Evolutionary conservation across 495 filamentous ascomycete genomes (phyloP), one percentile per base, ranked within the genome.

Genomic region (Friedmanniomyces simplex): DNA sequence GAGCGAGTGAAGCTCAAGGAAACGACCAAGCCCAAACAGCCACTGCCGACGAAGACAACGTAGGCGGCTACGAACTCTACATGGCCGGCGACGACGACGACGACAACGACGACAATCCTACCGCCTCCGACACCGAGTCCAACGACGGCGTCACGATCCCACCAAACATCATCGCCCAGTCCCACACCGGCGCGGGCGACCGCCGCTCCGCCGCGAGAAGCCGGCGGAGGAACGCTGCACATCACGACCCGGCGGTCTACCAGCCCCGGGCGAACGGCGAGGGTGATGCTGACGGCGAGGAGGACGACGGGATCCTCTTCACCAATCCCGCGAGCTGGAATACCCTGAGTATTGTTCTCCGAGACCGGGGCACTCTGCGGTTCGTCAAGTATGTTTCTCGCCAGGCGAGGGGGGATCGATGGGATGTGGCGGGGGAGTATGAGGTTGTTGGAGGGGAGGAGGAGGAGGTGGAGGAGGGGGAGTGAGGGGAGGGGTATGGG

Each of bases 301-400:
- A 91, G 41, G 91, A 96, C 54, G 91, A 95, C 65, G 89, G 88
- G 21, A 86, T 96, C 54, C 77, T 97, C 13, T 95, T 97, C 74
- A 88, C 83, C 67, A 88, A 87, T 68, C 84, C 88, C 0, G 86
- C 90, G 0, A 75, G 82, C 11, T 98, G 91, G 91, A 96, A 96
- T 70, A 84, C 82, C 42, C 76, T 97, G 69, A 86, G 81, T 62
- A 79, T 99, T 46, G 94, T 97, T 14, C 73, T 99, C 46, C 80
- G 94, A 47, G 93, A 99, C 67, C 80, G 78, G 51, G 90, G 88
- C 8, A 84, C 86, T 8, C 77, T 98, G 65, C 81, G 85, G 72
- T 97, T 97, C 68, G 89, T 96, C 66, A 99, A 97, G 77, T 99
- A 96, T 69, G 87, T 97, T 37, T 91, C 86, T 74, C 75, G 73